A percentile compares a stretch with the other conserved stretches of the same genome.
Conservation (phyloP, 116 monocot species). For the Posidonia oceanica region DNA sequence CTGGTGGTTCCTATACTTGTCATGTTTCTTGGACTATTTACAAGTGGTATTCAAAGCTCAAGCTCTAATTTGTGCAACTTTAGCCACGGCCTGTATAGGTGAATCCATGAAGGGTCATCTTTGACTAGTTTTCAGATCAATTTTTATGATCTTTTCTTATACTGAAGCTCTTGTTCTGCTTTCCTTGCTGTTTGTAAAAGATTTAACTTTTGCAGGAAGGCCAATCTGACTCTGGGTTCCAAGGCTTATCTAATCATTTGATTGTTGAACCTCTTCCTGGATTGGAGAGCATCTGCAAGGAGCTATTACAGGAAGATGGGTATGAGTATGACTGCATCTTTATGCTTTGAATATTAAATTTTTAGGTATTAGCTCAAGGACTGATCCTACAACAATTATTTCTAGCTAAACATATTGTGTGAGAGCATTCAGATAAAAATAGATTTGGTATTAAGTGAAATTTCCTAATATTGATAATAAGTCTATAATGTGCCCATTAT, state of each 20-base stretch:
- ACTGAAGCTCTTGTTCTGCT: neutral
- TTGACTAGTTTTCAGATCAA: too few species aligned
- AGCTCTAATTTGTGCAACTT: neutral
- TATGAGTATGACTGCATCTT: conserved; percentile 13
- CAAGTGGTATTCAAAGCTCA: neutral
- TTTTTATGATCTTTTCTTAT: neutral
- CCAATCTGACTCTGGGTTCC: conserved; percentile 17
- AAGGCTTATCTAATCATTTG: conserved; percentile 10
- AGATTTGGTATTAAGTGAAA: too few species aligned
- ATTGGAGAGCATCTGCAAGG: conserved; percentile 76
- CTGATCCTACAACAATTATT: too few species aligned
- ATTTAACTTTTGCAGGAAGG: conserved; percentile 28
- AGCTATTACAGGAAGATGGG: conserved; percentile 83
- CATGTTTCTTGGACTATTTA: neutral
- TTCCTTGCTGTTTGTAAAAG: neutral
- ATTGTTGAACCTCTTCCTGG: conserved; percentile 71
- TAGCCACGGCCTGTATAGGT: too few species aligned
- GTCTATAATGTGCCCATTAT: too few species aligned
- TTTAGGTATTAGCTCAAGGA: neutral
- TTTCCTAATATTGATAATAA: too few species aligned
- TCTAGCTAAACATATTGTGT: too few species aligned
- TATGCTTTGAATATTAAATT: neutral
- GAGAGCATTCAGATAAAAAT: too few species aligned
- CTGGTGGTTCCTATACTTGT: neutral
- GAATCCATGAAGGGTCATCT: too few species aligned